Percentiles rank a stretch among this genome's conserved stretches.
Conservation (phyloP, 306 rosid species). For the Malus orientalis region DNA sequence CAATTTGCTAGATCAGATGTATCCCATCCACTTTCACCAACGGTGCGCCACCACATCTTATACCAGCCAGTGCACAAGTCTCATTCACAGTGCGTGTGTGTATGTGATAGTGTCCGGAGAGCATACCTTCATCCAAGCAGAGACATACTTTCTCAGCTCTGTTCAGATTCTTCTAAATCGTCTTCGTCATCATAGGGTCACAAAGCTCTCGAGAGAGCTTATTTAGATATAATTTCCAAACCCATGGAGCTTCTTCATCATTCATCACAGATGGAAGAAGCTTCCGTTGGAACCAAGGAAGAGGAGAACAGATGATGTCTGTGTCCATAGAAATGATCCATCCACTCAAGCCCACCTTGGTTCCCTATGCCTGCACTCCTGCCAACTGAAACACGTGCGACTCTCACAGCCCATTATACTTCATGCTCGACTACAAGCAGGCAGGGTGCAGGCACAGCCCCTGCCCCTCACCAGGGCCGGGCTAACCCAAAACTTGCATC, state of each 20-base stretch:
- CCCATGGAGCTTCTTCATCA: slow-evolving; percentile 26
- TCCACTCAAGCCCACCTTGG: slow-evolving; percentile 65
- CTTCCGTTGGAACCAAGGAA: slow-evolving; percentile 55
- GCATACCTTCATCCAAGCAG: slow-evolving; percentile 56
- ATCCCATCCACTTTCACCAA: neutral
- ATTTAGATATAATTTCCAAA: slow-evolving; percentile 8
- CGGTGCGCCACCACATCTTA: neutral
- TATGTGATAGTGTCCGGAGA: neutral
- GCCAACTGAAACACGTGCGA: slow-evolving; percentile 40
- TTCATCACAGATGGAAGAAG: slow-evolving; percentile 42
- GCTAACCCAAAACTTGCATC: slow-evolving; percentile 96
- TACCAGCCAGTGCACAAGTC: neutral
- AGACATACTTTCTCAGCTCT: slow-evolving; percentile 38
- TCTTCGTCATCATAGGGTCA: slow-evolving; percentile 25
- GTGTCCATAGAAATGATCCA: slow-evolving; percentile 15
- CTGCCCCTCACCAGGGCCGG: slow-evolving; percentile 99
- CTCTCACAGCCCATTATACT: slow-evolving; percentile 24
- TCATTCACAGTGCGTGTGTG: neutral
- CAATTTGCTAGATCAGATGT: neutral
- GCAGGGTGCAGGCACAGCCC: slow-evolving; percentile 94
- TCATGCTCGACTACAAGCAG: slow-evolving; percentile 37
- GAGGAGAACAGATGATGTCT: slow-evolving; percentile 27
- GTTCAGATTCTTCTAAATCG: slow-evolving; percentile 21
- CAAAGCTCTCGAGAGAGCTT: slow-evolving; percentile 15
- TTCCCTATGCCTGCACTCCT: slow-evolving; percentile 82